Base-by-base conservation (phyloP, 805 yeast genomes). In the Metschnikowia hibisci region DNA sequence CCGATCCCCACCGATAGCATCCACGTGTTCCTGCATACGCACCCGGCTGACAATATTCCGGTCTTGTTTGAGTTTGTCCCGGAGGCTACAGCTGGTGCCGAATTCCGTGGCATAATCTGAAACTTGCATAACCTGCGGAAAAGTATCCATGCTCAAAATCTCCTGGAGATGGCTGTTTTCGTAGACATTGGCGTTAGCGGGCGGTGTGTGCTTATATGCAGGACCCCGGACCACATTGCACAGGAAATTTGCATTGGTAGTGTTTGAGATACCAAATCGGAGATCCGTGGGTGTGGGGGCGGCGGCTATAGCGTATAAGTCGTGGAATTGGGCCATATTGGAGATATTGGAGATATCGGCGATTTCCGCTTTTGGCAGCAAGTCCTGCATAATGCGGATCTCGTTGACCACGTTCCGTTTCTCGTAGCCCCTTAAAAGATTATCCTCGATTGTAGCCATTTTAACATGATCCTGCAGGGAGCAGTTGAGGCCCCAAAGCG, bases 351-450 rank as follows among this genome's bases (percentile, higher is more conserved):
- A 16, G 7, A 16, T 10, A 10, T 10, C 22, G 9, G 16, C 15
- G 8, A 9, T n/a, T 15, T 26, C 26, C 7, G 16, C 15, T n/a
- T 16, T 10, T 3, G 32, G 18, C 7, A 3, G 30, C 30, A 27
- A 6, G 14, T n/a, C 26, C 36, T 31, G 39, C 23, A 34, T 39
- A 45, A 56, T 37, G 11, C 42, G 49, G 7, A 73, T 54, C 27
- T 62, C 64, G 20, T 74, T 69, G 12, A 78, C 74, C n/a, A 81
- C 61, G 34, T 74, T 77, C 43, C 84, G 62, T 12, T 62, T 60
- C 0, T 67, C 44, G 11, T 73, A 74, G 5, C 68, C 63, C 0
- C 71, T 63, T 20, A 81, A 52, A 0, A 74, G 63, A 38, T 64
- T 60, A 29, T 65, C 70, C 43, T 69, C 73, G 4, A 84, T 55